These are phyloP conservation scores for Malassezia restricta DNA, from an alignment of 1,284 basidiomycete species.

Conservation along the genomic window DNA sequence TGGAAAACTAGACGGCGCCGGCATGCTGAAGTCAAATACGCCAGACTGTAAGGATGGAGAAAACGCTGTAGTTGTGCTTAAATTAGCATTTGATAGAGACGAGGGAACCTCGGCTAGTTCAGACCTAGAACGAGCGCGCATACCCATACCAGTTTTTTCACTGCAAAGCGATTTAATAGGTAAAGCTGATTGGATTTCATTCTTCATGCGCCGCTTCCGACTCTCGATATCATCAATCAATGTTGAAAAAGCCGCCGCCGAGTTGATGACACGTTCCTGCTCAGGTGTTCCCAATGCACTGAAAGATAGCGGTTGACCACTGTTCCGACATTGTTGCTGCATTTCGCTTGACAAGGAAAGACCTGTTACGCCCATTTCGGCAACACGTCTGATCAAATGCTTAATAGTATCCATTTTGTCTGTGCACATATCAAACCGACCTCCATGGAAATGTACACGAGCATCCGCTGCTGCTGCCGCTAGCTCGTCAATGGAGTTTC, in stretches of 20 bases:
- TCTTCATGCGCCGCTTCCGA: background rate
- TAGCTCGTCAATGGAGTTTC: constrained; percentile 11
- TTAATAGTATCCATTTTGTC: constrained; percentile 15
- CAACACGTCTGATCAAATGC: constrained; percentile 14
- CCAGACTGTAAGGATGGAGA: background rate
- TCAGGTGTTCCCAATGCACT: background rate
- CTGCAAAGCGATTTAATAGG: background rate
- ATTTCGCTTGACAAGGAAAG: background rate
- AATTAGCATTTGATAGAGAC: background rate
- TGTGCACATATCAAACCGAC: constrained; percentile 16
- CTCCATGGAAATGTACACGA: constrained; percentile 14
- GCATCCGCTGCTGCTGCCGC: constrained; percentile 14
- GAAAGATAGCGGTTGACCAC: background rate
- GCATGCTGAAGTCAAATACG: background rate
- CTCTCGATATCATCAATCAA: background rate
- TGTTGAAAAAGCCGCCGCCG: constrained; percentile 2
- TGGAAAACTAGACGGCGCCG: background rate
- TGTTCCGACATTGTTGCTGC: background rate
- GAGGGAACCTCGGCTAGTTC: background rate
- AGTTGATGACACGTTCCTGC: background rate
- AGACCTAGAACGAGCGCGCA: background rate
- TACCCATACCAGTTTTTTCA: background rate
- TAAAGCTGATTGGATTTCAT: background rate
- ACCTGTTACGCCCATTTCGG: constrained; percentile 14
- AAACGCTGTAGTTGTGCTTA: background rate